These are phyloP conservation scores for Pichia californica DNA, from an alignment of 805 yeast species.

Conservation along the genomic window DNA sequence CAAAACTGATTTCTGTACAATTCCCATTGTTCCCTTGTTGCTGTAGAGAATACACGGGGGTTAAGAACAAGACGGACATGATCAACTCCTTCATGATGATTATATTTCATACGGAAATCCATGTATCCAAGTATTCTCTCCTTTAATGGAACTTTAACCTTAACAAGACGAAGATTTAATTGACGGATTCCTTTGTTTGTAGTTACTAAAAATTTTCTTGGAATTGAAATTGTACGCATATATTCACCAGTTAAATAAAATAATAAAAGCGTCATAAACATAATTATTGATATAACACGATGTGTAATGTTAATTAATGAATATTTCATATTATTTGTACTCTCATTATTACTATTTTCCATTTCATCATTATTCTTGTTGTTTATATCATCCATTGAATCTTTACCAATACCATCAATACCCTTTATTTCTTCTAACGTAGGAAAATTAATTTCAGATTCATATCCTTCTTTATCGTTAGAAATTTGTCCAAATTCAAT, in stretches of 20 bases:
- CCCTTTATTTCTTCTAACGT: no score
- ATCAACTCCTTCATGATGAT: conserved; percentile 71
- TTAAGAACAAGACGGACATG: conserved; percentile 77
- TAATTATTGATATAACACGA: conserved; percentile 55
- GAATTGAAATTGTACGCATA: conserved; percentile 72
- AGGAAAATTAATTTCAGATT: no score
- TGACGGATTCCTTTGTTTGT: conserved; percentile 87
- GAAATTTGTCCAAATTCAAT: no score
- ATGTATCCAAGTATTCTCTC: conserved; percentile 5
- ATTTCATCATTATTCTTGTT: background rate
- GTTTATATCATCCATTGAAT: background rate
- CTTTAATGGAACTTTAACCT: conserved; percentile 34
- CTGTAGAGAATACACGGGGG: conserved; percentile 76
- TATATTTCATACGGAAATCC: conserved; percentile 18
- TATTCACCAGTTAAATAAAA: conserved; percentile 90
- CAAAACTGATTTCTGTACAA: conserved; percentile 88
- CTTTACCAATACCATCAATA: no score
- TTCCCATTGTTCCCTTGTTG: conserved; percentile 92
- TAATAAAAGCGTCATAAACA: conserved; percentile 60
- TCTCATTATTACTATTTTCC: background rate
- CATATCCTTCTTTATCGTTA: no score
- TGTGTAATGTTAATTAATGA: conserved; percentile 34
- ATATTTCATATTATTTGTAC: background rate
- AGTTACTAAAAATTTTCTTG: conserved; percentile 70
- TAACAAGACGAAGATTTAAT: conserved; percentile 70